phyloP scores from a whole-genome alignment of 164 flowering plant genomes.

The Stephania cephalantha region DNA sequence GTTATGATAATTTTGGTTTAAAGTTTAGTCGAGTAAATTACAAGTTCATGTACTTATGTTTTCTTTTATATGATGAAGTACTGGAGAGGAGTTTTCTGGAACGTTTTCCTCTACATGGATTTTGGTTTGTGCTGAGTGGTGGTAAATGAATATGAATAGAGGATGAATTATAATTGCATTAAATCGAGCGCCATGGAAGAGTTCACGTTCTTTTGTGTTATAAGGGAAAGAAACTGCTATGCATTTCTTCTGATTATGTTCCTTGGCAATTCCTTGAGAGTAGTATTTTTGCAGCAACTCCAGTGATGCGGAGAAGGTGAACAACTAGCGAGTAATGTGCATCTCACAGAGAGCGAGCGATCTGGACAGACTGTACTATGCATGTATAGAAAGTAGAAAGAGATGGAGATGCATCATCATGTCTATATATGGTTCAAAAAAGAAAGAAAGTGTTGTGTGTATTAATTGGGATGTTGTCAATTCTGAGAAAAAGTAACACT shows the following conservation, averaged over 20 bases:
- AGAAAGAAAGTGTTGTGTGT: not conserved
- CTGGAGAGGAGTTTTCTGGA: not conserved
- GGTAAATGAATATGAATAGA: not conserved
- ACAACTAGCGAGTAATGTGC: no score
- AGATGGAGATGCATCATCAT: not conserved
- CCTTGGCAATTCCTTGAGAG: no score
- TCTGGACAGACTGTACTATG: no score
- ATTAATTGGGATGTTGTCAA: not conserved
- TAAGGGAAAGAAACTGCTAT: no score
- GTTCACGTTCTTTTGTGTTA: no score
- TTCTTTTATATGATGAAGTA: not conserved
- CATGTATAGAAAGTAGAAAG: not conserved
- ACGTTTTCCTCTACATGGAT: not conserved
- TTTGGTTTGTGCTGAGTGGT: not conserved
- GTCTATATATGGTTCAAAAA: not conserved
- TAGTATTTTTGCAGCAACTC: no score
- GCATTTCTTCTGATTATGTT: no score
- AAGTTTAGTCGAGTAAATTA: not conserved
- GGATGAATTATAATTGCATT: not conserved
- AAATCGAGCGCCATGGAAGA: no score
- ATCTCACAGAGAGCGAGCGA: no score
- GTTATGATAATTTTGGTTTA: not conserved
- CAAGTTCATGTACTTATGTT: not conserved
- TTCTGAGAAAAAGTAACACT: not conserved
- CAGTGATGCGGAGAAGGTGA: no score